Evolutionary conservation across 106 monocot genomes (phyloP).

Genomic region (Cymbidium sinense): DNA sequence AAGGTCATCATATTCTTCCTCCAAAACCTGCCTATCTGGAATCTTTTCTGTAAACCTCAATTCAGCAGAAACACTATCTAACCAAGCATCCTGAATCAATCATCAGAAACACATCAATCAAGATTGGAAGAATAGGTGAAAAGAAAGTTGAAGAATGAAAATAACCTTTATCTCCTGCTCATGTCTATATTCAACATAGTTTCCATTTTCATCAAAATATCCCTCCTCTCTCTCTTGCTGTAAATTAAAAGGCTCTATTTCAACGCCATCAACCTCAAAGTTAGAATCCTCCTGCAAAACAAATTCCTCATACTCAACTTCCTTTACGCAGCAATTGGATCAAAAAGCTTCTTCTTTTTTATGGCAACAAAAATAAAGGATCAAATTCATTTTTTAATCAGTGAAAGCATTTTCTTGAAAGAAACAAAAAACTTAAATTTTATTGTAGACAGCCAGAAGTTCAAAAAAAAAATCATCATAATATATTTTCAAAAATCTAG

Average conservation of each 20-base stretch:
- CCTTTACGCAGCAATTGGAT: slow-evolving; percentile 1
- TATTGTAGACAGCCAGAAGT: background rate
- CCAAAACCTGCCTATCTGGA: slow-evolving; percentile 19
- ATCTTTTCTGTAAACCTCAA: slow-evolving; percentile 35
- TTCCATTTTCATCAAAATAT: slow-evolving; percentile 90
- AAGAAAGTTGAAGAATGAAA: slow-evolving; percentile 6
- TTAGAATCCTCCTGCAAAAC: slow-evolving; percentile 62
- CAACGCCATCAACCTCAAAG: slow-evolving; percentile 80
- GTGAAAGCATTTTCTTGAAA: background rate
- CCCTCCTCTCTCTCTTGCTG: slow-evolving; percentile 94
- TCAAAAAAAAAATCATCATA: background rate
- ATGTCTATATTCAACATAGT: slow-evolving; percentile 76
- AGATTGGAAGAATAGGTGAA: background rate
- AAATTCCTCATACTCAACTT: slow-evolving; percentile 3
- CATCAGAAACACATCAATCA: slow-evolving; percentile 11
- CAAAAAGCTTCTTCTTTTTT: slow-evolving; percentile 6
- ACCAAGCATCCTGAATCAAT: slow-evolving; percentile 85
- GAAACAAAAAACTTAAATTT: background rate
- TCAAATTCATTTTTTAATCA: slow-evolving; percentile 1
- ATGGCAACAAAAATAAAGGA: slow-evolving; percentile 2
- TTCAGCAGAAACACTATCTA: slow-evolving; percentile 72
- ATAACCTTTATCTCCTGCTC: slow-evolving; percentile 76
- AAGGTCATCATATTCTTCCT: slow-evolving; percentile 78
- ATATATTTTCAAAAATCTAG: background rate
- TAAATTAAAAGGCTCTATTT: slow-evolving; percentile 89